Conservation (phyloP, 441 rosid genomes). For the Pelargonium australe region DNA sequence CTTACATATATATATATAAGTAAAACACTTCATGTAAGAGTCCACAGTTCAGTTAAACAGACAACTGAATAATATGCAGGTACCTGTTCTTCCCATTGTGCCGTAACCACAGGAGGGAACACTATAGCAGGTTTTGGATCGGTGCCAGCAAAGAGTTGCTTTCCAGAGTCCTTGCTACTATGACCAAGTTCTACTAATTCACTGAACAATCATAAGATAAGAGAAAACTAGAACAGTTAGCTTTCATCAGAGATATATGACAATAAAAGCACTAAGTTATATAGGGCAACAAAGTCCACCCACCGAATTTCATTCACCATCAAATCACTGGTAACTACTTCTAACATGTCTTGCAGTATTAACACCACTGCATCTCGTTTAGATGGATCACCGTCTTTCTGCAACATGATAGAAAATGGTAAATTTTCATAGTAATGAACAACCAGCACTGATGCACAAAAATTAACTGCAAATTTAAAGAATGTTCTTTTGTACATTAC, state of each 20-base stretch:
- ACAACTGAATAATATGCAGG: no score
- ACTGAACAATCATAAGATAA: conserved; percentile 28
- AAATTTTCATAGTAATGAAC: not conserved
- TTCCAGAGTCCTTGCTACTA: conserved; percentile 84
- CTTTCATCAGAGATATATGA: conserved; percentile 15
- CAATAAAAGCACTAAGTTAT: no score
- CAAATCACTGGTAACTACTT: conserved; percentile 92
- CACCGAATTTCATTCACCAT: conserved; percentile 94
- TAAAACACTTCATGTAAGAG: no score
- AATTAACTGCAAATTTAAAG: not conserved
- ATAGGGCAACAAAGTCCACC: conserved; percentile 31
- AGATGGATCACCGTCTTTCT: conserved; percentile 87
- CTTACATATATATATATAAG: no score
- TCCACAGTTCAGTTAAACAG: no score
- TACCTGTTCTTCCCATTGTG: conserved; percentile 99
- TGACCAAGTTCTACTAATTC: conserved; percentile 83
- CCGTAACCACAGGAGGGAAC: conserved; percentile 72
- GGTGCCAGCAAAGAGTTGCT: conserved; percentile 90
- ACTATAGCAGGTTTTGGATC: conserved; percentile 73
- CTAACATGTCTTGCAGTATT: conserved; percentile 91
- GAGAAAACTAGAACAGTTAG: conserved; percentile 7
- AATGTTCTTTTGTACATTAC: conserved; percentile 24
- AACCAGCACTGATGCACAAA: not conserved
- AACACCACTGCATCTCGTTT: conserved; percentile 71
- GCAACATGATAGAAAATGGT: conserved; percentile 29